Evolutionary conservation across 495 filamentous ascomycete genomes (phyloP).

Genomic region (Aspergillus olivimuriae): DNA sequence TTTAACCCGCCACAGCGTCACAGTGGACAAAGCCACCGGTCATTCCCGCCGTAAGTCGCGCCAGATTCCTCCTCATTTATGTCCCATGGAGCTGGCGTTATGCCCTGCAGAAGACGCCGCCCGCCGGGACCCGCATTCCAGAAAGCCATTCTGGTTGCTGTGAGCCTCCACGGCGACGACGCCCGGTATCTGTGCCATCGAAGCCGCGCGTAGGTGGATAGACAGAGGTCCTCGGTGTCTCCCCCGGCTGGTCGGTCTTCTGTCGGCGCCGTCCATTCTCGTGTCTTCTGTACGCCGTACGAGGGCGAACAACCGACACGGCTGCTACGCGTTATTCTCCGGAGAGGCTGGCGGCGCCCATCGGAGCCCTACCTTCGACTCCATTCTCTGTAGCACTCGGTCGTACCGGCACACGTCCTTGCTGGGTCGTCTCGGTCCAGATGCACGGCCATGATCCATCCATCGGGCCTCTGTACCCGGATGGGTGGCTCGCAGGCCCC

Average conservation of each 20-base stretch:
- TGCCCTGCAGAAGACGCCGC: background rate
- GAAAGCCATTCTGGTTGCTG: constrained; percentile 17
- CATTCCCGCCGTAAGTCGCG: too few relatives aligned
- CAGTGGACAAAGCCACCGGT: background rate
- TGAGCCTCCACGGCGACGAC: constrained; percentile 3
- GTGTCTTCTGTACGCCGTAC: background rate
- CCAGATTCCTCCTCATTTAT: background rate
- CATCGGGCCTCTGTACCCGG: too few relatives aligned
- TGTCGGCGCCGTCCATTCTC: background rate
- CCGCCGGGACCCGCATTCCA: constrained; percentile 18
- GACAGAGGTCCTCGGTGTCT: background rate
- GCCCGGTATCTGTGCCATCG: background rate
- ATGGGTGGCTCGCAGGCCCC: background rate
- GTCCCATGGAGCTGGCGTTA: background rate
- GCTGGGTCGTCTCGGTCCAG: background rate
- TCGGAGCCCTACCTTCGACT: background rate
- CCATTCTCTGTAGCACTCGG: background rate
- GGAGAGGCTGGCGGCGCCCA: background rate
- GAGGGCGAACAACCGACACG: background rate
- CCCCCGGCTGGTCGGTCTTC: background rate
- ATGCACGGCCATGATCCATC: background rate
- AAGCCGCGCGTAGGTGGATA: too few relatives aligned
- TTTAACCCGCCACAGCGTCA: background rate
- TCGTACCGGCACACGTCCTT: background rate
- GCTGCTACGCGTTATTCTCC: constrained; percentile 1